Evolutionary conservation across 1,284 basidiomycete species (phyloP).

Genomic region (Apiotrichum sp.): DNA sequence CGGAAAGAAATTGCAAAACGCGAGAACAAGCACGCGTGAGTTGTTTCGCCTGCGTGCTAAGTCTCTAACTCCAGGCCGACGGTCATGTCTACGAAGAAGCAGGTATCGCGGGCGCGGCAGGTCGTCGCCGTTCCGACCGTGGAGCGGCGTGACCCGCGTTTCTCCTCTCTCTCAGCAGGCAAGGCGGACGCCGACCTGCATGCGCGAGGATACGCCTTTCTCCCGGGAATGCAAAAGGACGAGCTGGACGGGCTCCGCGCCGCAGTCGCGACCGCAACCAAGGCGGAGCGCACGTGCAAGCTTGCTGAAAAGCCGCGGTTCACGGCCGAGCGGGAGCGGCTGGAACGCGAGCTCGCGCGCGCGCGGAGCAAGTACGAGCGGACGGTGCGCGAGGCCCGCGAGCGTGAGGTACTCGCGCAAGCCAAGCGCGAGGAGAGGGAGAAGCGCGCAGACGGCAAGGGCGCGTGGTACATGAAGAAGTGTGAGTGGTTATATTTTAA

Average conservation of each 20-base stretch:
- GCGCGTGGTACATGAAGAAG: slow-evolving; percentile 80
- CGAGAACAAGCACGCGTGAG: slow-evolving; percentile 81
- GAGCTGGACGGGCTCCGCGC: slow-evolving; percentile 66
- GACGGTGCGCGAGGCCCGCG: slow-evolving; percentile 63
- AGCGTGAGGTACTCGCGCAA: slow-evolving; percentile 59
- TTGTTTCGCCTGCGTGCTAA: slow-evolving; percentile 12
- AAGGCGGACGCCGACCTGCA: slow-evolving; percentile 65
- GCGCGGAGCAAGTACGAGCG: slow-evolving; percentile 72
- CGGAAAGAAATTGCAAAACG: slow-evolving; percentile 56
- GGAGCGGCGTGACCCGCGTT: slow-evolving; percentile 82
- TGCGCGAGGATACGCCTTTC: slow-evolving; percentile 69
- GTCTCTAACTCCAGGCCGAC: slow-evolving; percentile 57
- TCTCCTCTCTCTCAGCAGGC: slow-evolving; percentile 66
- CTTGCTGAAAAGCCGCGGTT: slow-evolving; percentile 58
- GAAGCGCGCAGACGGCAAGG: slow-evolving; percentile 70
- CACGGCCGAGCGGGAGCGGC: slow-evolving; percentile 62
- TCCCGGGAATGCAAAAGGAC: slow-evolving; percentile 60
- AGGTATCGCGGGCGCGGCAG: slow-evolving; percentile 69
- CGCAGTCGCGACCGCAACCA: slow-evolving; percentile 62
- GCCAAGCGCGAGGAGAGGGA: slow-evolving; percentile 64
- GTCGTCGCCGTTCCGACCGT: slow-evolving; percentile 65
- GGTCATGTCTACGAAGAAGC: slow-evolving; percentile 78
- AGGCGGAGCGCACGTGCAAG: slow-evolving; percentile 62
- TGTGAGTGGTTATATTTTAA: slow-evolving; percentile 48
- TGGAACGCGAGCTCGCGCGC: slow-evolving; percentile 73